phyloP scores from a whole-genome alignment of 306 rosid genomes.

The Cucumis cinereus region DNA sequence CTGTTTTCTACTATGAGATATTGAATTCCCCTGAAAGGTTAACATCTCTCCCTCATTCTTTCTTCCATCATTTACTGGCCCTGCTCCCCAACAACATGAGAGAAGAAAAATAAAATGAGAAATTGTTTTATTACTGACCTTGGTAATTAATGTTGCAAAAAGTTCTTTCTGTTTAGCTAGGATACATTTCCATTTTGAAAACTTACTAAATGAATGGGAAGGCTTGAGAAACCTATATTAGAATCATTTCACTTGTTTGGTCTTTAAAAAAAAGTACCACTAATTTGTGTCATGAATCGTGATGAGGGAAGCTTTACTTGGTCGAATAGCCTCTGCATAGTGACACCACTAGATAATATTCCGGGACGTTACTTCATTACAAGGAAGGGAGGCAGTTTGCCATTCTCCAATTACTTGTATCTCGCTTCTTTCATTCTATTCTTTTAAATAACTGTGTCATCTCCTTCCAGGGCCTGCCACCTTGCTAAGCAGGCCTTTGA shows the following conservation, averaged over 20 bases:
- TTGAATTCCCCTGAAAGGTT: slow-evolving; percentile 63
- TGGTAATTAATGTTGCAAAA: not conserved
- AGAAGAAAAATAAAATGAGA: not conserved
- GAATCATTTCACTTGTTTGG: not conserved
- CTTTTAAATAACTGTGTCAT: not conserved
- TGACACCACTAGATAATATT: not conserved
- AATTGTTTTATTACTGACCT: not conserved
- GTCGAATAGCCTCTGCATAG: not conserved
- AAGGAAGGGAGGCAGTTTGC: too few relatives aligned
- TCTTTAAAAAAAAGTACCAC: not conserved
- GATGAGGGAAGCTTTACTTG: not conserved
- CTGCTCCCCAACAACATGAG: not conserved
- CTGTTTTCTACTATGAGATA: slow-evolving; percentile 69
- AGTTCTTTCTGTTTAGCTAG: not conserved
- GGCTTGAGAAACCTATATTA: not conserved
- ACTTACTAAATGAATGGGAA: not conserved
- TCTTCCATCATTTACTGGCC: not conserved
- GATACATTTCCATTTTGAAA: not conserved
- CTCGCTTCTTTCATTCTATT: not conserved
- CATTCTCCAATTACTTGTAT: too few relatives aligned
- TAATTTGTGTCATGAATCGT: not conserved
- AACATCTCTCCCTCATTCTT: not conserved
- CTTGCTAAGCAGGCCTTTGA: slow-evolving; percentile 32
- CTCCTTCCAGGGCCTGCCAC: slow-evolving; percentile 25
- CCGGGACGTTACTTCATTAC: not conserved